Percentiles rank a stretch among this genome's conserved stretches.
These are phyloP conservation scores for Aspergillus luchuensis DNA, from an alignment of 2,329 filamentous ascomycete species.

Conservation along the genomic window DNA sequence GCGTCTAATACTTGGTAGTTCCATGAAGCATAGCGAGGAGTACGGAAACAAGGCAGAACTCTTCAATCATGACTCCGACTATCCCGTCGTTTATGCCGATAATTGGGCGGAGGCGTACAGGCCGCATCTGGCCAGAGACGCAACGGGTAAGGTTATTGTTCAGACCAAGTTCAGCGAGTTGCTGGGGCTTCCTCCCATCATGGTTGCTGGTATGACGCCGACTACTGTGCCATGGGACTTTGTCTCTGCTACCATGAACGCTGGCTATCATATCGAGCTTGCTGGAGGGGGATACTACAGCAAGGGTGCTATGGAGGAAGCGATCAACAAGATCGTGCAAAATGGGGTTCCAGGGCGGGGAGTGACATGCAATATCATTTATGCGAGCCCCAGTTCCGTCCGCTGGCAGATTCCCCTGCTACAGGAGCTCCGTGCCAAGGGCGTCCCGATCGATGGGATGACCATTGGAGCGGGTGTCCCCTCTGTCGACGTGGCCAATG, in stretches of 20 bases:
- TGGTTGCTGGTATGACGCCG: constrained; percentile 13
- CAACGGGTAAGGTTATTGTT: not conserved
- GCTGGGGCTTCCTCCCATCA: constrained; percentile 3
- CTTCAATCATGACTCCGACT: not conserved
- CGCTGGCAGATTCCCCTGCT: constrained; percentile 7
- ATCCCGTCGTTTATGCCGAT: not conserved
- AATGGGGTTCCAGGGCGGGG: not conserved
- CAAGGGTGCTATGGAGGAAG: not conserved
- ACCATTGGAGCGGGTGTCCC: not conserved
- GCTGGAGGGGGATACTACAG: constrained; percentile 8
- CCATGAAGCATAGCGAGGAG: constrained; percentile 1
- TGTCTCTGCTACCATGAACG: constrained; percentile 8
- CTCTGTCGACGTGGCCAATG: not conserved
- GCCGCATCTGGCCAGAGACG: not conserved
- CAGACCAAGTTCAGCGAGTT: constrained; percentile 5
- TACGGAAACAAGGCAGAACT: not conserved
- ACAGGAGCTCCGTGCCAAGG: not conserved
- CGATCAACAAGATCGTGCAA: not conserved
- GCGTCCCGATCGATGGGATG: constrained; percentile 4
- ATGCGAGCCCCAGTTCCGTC: constrained; percentile 2
- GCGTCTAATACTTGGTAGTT: constrained; percentile 28
- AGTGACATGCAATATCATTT: constrained; percentile 12
- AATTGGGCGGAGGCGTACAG: not conserved
- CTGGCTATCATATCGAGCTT: constrained; percentile 11
- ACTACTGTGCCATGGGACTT: constrained; percentile 9